Evolutionary conservation across 176 grass and related monocot species (phyloP).

Genomic region (Themeda triandra): DNA sequence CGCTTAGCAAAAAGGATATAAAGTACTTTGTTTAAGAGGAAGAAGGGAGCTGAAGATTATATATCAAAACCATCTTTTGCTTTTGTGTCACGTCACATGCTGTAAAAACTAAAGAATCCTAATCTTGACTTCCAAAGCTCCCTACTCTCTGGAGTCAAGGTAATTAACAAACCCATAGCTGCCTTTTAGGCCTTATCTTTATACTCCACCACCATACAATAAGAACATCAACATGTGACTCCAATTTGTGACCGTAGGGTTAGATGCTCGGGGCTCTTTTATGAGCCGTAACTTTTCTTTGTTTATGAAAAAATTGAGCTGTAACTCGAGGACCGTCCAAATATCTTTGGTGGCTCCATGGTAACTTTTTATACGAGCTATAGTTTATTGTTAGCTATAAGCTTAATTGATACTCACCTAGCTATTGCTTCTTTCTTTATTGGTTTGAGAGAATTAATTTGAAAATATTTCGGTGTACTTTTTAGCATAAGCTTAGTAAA

Average conservation of each 20-base stretch:
- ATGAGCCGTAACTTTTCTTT: constrained; percentile 23
- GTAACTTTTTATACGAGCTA: constrained; percentile 39
- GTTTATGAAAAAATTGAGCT: background rate
- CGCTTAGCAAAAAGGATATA: no score
- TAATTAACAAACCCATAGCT: background rate
- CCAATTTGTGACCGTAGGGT: constrained; percentile 15
- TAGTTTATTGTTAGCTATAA: background rate
- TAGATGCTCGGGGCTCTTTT: constrained; percentile 32
- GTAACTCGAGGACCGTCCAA: constrained; percentile 55
- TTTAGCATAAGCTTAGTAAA: background rate
- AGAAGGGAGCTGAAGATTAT: background rate
- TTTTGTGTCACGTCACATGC: constrained; percentile 5
- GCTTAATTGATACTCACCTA: background rate
- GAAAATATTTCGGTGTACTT: background rate
- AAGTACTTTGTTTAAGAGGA: background rate
- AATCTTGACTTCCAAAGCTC: constrained; percentile 31
- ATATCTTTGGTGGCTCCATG: constrained; percentile 60
- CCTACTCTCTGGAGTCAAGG: constrained; percentile 25
- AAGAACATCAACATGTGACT: constrained; percentile 32
- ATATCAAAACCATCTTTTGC: background rate
- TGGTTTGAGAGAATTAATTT: background rate
- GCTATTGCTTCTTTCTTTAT: background rate
- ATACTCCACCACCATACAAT: constrained; percentile 2
- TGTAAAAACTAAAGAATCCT: constrained; percentile 9
- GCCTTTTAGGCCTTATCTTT: constrained; percentile 28